Evolutionary conservation across 768 basidiomycete species (phyloP).

Genomic region (Chalciporus piperatus): DNA sequence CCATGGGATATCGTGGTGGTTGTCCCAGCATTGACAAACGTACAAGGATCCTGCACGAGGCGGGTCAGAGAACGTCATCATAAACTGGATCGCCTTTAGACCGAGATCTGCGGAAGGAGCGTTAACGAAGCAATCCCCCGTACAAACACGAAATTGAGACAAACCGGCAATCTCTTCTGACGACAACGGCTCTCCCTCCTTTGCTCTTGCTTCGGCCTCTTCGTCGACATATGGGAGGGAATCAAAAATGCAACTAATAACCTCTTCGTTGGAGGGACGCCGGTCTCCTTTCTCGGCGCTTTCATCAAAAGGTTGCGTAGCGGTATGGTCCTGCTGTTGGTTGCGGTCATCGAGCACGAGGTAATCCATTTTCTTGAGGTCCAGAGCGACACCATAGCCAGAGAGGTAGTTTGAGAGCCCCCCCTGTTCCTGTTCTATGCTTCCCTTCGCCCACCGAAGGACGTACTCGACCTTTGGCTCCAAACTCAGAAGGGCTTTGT

Average conservation of each 20-base stretch:
- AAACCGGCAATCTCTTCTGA: constrained; percentile 55
- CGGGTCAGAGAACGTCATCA: constrained; percentile 56
- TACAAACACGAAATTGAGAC: constrained; percentile 13
- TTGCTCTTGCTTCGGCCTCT: constrained; percentile 32
- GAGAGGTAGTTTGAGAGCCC: constrained; percentile 50
- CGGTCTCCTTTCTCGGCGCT: constrained; percentile 6
- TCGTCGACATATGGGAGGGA: constrained; percentile 29
- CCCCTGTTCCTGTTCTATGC: constrained; percentile 35
- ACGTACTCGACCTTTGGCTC: constrained; percentile 65
- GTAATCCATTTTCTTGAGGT: constrained; percentile 97
- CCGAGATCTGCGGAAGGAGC: constrained; percentile 51
- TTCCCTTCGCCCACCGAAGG: constrained; percentile 45
- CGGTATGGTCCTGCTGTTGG: constrained; percentile 13
- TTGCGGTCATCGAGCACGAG: constrained; percentile 86
- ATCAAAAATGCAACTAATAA: constrained; percentile 29
- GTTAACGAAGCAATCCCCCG: neutral
- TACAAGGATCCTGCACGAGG: constrained; percentile 36
- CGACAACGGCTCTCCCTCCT: constrained; percentile 43
- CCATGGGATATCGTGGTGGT: constrained; percentile 7
- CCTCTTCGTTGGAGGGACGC: constrained; percentile 15
- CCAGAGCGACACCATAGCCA: constrained; percentile 90
- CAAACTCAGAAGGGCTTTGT: constrained; percentile 56
- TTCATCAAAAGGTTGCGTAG: neutral
- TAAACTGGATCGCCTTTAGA: constrained; percentile 69
- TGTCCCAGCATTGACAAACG: constrained; percentile 20